Evolutionary conservation across 2,329 filamentous ascomycete genomes (phyloP).

Genomic region (Phymatotrichopsis omnivora): DNA sequence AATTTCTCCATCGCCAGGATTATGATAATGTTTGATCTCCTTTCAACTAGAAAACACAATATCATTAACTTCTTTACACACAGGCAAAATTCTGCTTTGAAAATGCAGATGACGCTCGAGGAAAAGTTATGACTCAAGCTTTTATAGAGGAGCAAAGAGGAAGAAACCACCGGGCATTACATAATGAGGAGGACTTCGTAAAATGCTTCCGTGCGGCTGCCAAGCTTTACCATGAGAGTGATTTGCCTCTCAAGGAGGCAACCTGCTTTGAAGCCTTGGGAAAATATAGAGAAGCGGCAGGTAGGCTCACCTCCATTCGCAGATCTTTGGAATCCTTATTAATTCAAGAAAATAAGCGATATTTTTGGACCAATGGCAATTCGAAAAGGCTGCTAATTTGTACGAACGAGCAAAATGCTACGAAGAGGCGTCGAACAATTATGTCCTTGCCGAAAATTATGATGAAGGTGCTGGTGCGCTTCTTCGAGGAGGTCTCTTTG

Average conservation of each 20-base stretch:
- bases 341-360: conserved; percentile 1
- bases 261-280: conserved; percentile 10
- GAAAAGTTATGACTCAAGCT: conserved; percentile 13
- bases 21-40: conserved; percentile 12
- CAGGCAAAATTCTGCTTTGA: conserved; percentile 21
- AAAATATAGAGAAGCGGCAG: conserved; percentile 9
- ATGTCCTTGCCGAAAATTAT: conserved; percentile 1
- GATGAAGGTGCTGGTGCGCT: conserved; percentile 9
- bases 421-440: conserved; percentile 4
- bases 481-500: conserved; percentile 5
- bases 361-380: conserved; percentile 3
- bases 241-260: conserved; percentile 4
- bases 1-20: conserved; percentile 15
- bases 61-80: no score
- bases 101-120: conserved; percentile 16
- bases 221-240: conserved; percentile 15
- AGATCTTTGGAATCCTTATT: background rate
- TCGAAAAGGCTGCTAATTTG: conserved; percentile 7
- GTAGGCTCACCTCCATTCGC: background rate
- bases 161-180: conserved; percentile 7
- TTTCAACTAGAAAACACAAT: no score
- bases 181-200: conserved; percentile 19
- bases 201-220: conserved; percentile 17
- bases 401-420: conserved; percentile 2
- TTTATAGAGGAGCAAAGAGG: conserved; percentile 20